These are phyloP conservation scores for Boletus subcaerulescens DNA, from an alignment of 768 basidiomycete genomes.

Conservation along the genomic window DNA sequence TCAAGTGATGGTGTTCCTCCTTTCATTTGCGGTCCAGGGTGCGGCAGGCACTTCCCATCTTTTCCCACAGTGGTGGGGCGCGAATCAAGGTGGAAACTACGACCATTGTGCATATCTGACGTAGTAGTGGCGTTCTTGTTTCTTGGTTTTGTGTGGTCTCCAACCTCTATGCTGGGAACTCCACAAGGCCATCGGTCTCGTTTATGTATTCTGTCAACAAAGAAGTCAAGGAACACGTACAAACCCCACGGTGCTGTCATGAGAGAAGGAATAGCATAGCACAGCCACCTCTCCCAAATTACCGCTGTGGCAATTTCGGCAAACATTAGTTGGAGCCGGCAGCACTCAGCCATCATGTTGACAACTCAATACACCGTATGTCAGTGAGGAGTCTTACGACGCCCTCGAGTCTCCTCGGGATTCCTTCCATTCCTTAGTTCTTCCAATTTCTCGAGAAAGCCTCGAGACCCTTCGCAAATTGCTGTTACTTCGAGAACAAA, in stretches of 20 bases:
- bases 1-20: slow-evolving; percentile 54
- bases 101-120: slow-evolving; percentile 25
- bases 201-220: background rate
- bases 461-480: background rate
- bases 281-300: no score
- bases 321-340: no score
- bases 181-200: background rate
- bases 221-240: no score
- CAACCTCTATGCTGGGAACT: background rate
- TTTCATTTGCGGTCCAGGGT: slow-evolving; percentile 51
- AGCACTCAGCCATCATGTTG: no score
- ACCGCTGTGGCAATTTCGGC: no score
- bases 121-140: slow-evolving; percentile 10
- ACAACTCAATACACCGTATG: no score
- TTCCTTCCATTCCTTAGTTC: no score
- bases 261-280: no score
- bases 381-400: no score
- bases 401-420: no score
- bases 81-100: slow-evolving; percentile 48
- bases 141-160: background rate
- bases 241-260: no score
- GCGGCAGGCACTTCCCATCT: slow-evolving; percentile 46
- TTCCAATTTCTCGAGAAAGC: no score
- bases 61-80: slow-evolving; percentile 61
- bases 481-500: slow-evolving; percentile 18